Percentiles rank a stretch among this genome's conserved stretches.
Conservation (phyloP, 495 filamentous ascomycete genomes). For the Cetradonia linearis region DNA sequence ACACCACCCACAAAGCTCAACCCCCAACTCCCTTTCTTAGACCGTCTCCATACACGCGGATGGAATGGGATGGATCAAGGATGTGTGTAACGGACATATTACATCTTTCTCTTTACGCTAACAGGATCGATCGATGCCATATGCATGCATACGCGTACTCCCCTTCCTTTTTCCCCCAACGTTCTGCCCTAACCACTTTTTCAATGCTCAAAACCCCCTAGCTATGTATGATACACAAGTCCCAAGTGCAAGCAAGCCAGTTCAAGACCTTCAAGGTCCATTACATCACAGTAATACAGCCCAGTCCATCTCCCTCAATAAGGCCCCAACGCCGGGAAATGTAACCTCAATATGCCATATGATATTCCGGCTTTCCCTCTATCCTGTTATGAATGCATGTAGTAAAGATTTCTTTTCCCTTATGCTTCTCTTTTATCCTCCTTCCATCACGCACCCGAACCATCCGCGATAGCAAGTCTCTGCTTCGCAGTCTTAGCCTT, state of each 20-base stretch:
- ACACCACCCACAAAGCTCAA: too few relatives aligned
- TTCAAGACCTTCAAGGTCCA: background rate
- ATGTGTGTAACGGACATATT: background rate
- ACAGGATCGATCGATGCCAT: background rate
- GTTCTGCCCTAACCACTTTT: too few relatives aligned
- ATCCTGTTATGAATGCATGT: background rate
- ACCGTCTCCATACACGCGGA: too few relatives aligned
- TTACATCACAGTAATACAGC: background rate
- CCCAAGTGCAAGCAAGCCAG: background rate
- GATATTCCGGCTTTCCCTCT: background rate
- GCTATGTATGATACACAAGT: constrained; percentile 1
- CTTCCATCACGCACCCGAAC: constrained; percentile 53
- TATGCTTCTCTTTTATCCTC: constrained; percentile 71
- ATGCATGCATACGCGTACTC: background rate
- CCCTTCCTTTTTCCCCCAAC: background rate
- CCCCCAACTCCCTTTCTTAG: too few relatives aligned
- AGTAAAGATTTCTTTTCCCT: background rate
- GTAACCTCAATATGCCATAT: background rate
- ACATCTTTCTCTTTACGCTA: background rate
- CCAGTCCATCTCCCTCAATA: background rate
- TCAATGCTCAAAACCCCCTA: background rate
- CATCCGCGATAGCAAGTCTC: constrained; percentile 77
- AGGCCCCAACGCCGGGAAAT: background rate
- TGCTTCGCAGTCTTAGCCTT: constrained; percentile 89
- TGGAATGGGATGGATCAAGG: background rate